Percentiles rank a stretch among this genome's conserved stretches.
Evolutionary conservation across 2,329 filamentous ascomycete species (phyloP).

Genomic region (Talaromyces sp.): DNA sequence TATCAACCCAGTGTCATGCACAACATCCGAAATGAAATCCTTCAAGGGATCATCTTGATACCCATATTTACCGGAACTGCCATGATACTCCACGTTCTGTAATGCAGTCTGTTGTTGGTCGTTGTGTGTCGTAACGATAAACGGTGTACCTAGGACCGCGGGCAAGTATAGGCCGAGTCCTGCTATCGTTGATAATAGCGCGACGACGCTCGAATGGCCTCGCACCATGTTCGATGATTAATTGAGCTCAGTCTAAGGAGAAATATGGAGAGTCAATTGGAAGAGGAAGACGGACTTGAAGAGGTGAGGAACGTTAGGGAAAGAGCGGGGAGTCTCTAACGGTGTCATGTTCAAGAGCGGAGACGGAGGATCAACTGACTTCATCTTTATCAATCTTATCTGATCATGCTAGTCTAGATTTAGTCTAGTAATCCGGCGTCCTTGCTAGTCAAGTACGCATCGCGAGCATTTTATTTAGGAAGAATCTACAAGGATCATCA

Average conservation of each 20-base stretch:
- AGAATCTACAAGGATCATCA: not conserved
- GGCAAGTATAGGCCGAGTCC: constrained; percentile 5
- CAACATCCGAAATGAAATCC: constrained; percentile 19
- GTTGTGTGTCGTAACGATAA: not conserved
- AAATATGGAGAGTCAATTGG: not conserved
- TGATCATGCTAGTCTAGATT: constrained; percentile 25
- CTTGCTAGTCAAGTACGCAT: no score
- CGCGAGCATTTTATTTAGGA: no score
- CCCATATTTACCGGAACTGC: not conserved
- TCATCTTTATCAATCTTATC: constrained; percentile 33
- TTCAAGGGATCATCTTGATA: constrained; percentile 18
- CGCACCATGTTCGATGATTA: not conserved
- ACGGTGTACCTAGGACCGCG: not conserved
- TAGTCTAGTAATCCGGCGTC: not conserved
- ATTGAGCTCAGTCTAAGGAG: not conserved
- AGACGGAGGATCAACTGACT: constrained; percentile 9
- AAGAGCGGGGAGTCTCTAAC: not conserved
- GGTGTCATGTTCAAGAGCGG: not conserved
- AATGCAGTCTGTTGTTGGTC: not conserved
- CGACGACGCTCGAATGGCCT: not conserved
- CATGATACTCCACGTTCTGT: not conserved
- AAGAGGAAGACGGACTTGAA: no score
- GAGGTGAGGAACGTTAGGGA: not conserved
- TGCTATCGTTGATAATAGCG: not conserved
- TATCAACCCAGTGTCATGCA: constrained; percentile 8